phyloP scores from a whole-genome alignment of 192 early-diverging fungal species.

The Coemansia sp. region DNA sequence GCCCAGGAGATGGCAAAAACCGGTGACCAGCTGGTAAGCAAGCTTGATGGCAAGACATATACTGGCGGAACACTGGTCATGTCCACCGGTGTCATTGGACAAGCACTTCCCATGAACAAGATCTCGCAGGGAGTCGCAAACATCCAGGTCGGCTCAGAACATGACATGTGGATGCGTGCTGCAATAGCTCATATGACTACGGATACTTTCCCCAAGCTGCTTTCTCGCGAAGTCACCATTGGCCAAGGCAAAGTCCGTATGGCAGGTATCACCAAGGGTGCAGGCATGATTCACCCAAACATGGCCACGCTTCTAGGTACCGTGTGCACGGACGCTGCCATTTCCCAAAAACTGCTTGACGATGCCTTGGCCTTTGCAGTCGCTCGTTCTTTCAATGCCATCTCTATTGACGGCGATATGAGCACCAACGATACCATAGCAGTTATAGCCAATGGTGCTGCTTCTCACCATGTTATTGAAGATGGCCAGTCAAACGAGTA shows the following conservation, averaged over 20 bases:
- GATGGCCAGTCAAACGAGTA: conserved; percentile 58
- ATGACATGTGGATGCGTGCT: conserved; percentile 77
- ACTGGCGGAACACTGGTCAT: conserved; percentile 67
- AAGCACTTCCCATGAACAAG: conserved; percentile 80
- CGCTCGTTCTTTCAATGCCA: conserved; percentile 92
- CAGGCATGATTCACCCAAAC: conserved; percentile 98
- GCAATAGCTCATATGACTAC: conserved; percentile 95
- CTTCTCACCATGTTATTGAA: conserved; percentile 11
- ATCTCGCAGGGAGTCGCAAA: conserved; percentile 65
- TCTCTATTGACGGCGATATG: conserved; percentile 94
- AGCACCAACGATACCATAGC: conserved; percentile 95
- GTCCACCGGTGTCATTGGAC: conserved; percentile 98
- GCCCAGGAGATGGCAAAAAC: conserved; percentile 68
- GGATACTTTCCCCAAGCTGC: conserved; percentile 94
- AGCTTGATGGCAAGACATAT: conserved; percentile 15
- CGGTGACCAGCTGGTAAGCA: conserved; percentile 58
- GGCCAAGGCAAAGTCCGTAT: conserved; percentile 62
- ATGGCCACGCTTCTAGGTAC: conserved; percentile 94
- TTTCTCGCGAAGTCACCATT: conserved; percentile 59
- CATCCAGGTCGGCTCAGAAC: conserved; percentile 52
- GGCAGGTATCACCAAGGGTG: conserved; percentile 95
- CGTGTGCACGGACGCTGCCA: conserved; percentile 80
- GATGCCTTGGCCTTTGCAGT: conserved; percentile 76
- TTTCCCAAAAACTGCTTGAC: conserved; percentile 66
- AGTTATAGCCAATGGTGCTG: conserved; percentile 84